phyloP scores from a whole-genome alignment of 177 flowering plant species.

The Vitis hybrid region DNA sequence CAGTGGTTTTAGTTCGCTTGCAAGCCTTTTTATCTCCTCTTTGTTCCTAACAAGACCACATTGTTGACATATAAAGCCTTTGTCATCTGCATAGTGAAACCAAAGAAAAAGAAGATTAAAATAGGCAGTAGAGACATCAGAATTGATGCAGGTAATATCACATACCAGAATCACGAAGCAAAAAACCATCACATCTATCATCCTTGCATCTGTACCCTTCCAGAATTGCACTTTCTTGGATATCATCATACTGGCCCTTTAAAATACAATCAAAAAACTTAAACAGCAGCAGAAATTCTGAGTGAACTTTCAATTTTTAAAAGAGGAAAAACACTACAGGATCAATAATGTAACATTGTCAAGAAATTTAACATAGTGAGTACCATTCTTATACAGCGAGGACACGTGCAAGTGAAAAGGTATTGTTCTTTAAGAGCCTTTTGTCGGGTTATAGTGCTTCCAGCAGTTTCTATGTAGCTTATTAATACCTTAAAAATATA shows the following conservation, averaged over 20 bases:
- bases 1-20: slow-evolving; percentile 46
- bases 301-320: background rate
- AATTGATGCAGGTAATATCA: background rate
- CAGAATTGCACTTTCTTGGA: slow-evolving; percentile 77
- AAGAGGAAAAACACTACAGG: background rate
- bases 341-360: background rate
- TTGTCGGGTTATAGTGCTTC: slow-evolving; percentile 79
- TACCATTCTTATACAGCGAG: slow-evolving; percentile 79
- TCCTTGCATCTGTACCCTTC: slow-evolving; percentile 88
- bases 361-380: background rate
- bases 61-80: slow-evolving; percentile 72
- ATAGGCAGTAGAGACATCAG: background rate
- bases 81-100: slow-evolving; percentile 50
- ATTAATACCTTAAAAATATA: slow-evolving; percentile 57
- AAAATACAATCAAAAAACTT: slow-evolving; percentile 21
- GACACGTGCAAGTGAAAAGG: slow-evolving; percentile 71
- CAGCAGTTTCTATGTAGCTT: slow-evolving; percentile 95
- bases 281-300: slow-evolving; percentile 6
- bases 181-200: slow-evolving; percentile 62
- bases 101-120: background rate
- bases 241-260: slow-evolving; percentile 78
- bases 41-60: slow-evolving; percentile 72
- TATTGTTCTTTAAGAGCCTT: slow-evolving; percentile 87
- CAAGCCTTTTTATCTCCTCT: slow-evolving; percentile 54
- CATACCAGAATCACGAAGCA: slow-evolving; percentile 82